Conservation (phyloP, 1,139 yeast genomes). For the Hansenula anomala region DNA sequence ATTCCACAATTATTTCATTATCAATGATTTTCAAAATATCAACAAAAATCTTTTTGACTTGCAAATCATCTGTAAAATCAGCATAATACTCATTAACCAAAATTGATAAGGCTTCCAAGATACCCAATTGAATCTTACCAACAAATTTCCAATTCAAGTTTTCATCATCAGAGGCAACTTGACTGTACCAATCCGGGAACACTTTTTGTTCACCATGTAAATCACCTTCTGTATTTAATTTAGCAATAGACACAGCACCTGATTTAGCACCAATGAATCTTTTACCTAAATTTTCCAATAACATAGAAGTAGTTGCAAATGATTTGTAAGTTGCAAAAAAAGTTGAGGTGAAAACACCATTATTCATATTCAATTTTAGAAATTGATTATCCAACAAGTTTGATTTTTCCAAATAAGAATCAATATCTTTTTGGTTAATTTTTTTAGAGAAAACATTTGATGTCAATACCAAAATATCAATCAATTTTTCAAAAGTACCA, state of each 20-base stretch:
- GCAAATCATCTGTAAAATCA: constrained; percentile 69
- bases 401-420: constrained; percentile 28
- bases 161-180: constrained; percentile 23
- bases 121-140: constrained; percentile 74
- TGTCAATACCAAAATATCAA: constrained; percentile 60
- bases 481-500: constrained; percentile 53
- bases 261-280: constrained; percentile 57
- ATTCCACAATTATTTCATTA: constrained; percentile 59
- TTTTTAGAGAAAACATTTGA: constrained; percentile 51
- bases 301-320: constrained; percentile 48
- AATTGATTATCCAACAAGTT: constrained; percentile 32
- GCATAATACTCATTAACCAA: constrained; percentile 70
- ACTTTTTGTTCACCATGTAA: constrained; percentile 7
- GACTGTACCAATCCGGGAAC: constrained; percentile 44
- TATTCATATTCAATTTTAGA: constrained; percentile 47
- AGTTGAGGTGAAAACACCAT: constrained; percentile 53
- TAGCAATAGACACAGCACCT: constrained; percentile 48
- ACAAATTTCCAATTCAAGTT: constrained; percentile 50
- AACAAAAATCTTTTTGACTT: constrained; percentile 56
- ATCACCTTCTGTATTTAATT: constrained; percentile 16
- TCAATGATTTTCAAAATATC: constrained; percentile 67
- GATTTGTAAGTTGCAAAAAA: constrained; percentile 64
- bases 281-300: constrained; percentile 44
- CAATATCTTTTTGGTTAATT: constrained; percentile 38
- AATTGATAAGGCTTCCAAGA: constrained; percentile 69